phyloP scores from a whole-genome alignment of 345 rosid genomes.

The Xanthoceras sorbifolium region DNA sequence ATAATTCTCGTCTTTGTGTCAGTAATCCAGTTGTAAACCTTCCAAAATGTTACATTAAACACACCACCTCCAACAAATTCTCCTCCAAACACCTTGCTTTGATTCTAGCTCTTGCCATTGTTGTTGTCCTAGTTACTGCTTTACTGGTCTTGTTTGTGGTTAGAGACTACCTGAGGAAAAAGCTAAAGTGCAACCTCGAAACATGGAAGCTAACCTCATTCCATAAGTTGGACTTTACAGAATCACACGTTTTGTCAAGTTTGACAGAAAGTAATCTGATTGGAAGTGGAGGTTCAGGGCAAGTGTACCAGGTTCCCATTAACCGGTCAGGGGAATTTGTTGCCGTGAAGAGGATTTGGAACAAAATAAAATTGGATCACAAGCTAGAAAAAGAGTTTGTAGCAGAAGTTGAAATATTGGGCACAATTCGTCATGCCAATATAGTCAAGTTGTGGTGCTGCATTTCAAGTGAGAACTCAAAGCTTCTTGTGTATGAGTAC shows the following conservation, averaged over 20 bases:
- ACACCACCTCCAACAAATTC: slow-evolving; percentile 30
- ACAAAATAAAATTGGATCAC: slow-evolving; percentile 44
- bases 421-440: slow-evolving; percentile 76
- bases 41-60: slow-evolving; percentile 48
- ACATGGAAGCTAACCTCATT: slow-evolving; percentile 88
- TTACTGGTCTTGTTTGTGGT: slow-evolving; percentile 41
- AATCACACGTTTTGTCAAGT: slow-evolving; percentile 55
- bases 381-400: slow-evolving; percentile 69
- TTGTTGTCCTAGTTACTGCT: slow-evolving; percentile 33
- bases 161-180: slow-evolving; percentile 50
- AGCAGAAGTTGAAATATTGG: slow-evolving; percentile 78
- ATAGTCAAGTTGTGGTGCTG: slow-evolving; percentile 88
- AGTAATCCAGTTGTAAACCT: slow-evolving; percentile 46
- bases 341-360: slow-evolving; percentile 92
- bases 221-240: slow-evolving; percentile 66
- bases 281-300: slow-evolving; percentile 93
- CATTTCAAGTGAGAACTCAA: slow-evolving; percentile 76
- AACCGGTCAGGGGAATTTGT: slow-evolving; percentile 50
- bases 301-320: slow-evolving; percentile 60
- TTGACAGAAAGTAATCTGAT: slow-evolving; percentile 72
- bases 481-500: slow-evolving; percentile 92
- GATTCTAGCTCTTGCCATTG: slow-evolving; percentile 41
- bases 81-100: slow-evolving; percentile 50
- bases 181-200: slow-evolving; percentile 32
- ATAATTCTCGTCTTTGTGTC: slow-evolving; percentile 69